phyloP scores from a whole-genome alignment of 768 basidiomycete species.

The Filobasidium wieringae region DNA sequence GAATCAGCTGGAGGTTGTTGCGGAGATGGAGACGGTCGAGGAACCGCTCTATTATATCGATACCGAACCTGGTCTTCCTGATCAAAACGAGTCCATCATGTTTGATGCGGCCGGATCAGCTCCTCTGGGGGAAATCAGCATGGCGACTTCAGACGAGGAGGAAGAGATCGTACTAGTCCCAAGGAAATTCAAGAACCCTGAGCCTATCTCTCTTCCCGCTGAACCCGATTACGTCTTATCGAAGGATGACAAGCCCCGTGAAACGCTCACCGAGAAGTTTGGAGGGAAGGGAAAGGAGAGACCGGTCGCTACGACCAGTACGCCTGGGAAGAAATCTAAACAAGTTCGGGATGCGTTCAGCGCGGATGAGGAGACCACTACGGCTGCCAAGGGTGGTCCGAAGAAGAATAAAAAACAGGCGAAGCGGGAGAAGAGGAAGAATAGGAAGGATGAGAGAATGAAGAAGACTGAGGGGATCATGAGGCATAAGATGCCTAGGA shows the following conservation, averaged over 20 bases:
- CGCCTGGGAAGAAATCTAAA: background rate
- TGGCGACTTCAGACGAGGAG: slow-evolving; percentile 17
- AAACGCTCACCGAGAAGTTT: background rate
- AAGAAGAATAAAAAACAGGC: slow-evolving; percentile 9
- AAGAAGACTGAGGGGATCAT: slow-evolving; percentile 8
- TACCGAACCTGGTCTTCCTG: slow-evolving; percentile 15
- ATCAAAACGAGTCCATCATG: background rate
- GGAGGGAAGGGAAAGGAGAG: background rate
- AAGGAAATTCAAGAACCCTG: slow-evolving; percentile 23
- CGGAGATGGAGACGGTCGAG: background rate
- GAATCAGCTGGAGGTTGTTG: too few relatives aligned
- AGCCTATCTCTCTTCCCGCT: slow-evolving; percentile 23
- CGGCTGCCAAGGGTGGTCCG: slow-evolving; percentile 7
- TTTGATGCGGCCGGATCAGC: slow-evolving; percentile 12
- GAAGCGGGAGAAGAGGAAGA: slow-evolving; percentile 8
- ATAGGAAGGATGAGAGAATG: slow-evolving; percentile 4
- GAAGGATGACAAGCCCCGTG: background rate
- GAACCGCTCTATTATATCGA: slow-evolving; percentile 23
- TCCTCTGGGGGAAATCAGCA: background rate
- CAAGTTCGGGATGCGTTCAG: background rate
- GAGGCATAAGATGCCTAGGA: background rate
- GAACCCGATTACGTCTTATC: background rate
- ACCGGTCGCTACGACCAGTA: slow-evolving; percentile 2
- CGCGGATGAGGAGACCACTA: background rate
- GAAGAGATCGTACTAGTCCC: slow-evolving; percentile 34